These are phyloP conservation scores for Coemansia sp. DNA, from an alignment of 192 early-diverging fungal species.

Conservation along the genomic window DNA sequence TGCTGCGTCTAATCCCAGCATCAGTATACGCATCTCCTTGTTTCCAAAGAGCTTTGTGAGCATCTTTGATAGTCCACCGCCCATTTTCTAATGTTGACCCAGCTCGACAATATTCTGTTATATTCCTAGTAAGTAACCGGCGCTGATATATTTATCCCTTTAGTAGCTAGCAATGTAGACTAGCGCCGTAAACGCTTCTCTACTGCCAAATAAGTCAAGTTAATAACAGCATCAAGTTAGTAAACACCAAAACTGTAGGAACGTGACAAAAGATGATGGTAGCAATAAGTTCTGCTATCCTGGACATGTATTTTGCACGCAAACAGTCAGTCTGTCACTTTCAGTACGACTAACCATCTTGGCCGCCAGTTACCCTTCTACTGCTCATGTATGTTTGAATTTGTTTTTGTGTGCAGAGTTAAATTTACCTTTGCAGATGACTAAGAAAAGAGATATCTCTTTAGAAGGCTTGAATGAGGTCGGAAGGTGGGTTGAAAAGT, in stretches of 20 bases:
- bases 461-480: background rate
- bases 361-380: background rate
- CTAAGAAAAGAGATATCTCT: constrained; percentile 3
- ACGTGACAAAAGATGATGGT: background rate
- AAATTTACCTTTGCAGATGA: constrained; percentile 16
- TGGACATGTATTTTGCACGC: background rate
- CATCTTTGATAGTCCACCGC: constrained; percentile 56
- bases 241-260: background rate
- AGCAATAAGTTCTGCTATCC: background rate
- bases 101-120: background rate
- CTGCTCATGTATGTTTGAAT: background rate
- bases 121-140: background rate
- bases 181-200: background rate
- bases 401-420: background rate
- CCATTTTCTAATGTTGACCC: constrained; percentile 31
- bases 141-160: background rate
- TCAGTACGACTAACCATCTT: background rate
- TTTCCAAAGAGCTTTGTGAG: constrained; percentile 57
- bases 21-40: constrained; percentile 61
- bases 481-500: background rate
- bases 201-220: background rate
- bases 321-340: background rate
- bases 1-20: constrained; percentile 59
- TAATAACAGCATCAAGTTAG: background rate
- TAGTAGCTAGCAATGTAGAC: background rate